phyloP scores from a whole-genome alignment of 129 eudicot species.

The Silybum marianum region DNA sequence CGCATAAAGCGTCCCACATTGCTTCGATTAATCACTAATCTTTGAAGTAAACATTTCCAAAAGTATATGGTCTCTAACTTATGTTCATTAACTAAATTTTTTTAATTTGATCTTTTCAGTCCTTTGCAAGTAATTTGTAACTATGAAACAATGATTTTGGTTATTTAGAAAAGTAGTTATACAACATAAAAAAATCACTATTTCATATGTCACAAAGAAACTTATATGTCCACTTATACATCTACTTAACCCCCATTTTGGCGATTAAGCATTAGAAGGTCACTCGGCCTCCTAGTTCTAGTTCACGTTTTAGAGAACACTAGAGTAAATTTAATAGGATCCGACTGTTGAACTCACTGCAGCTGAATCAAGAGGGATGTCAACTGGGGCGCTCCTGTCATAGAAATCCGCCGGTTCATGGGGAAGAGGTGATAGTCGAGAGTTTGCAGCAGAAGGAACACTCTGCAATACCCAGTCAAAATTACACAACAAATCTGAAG shows the following conservation, averaged over 20 bases:
- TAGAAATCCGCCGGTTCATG: slow-evolving; percentile 99
- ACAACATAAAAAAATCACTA: neutral
- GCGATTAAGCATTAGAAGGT: neutral
- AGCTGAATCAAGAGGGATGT: slow-evolving; percentile 85
- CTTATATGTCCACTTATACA: neutral
- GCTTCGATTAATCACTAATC: slow-evolving; percentile 3
- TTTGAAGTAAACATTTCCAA: neutral
- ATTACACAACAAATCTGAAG: neutral
- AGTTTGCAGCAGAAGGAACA: slow-evolving; percentile 76
- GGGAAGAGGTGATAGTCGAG: slow-evolving; percentile 93
- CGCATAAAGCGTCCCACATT: neutral
- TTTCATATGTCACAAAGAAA: neutral
- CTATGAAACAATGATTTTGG: neutral
- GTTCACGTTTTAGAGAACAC: neutral
- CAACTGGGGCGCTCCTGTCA: slow-evolving; percentile 82
- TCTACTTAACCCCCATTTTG: neutral
- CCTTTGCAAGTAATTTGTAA: neutral
- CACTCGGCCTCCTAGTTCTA: neutral
- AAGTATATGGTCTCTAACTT: neutral
- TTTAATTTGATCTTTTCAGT: neutral
- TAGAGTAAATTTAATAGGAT: neutral
- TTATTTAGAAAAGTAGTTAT: neutral
- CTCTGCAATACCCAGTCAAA: slow-evolving; percentile 45
- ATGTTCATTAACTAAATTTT: neutral
- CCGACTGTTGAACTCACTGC: slow-evolving; percentile 43